A percentile compares a stretch with the other conserved stretches of the same genome.
Conservation (phyloP, 345 rosid species). For the Bretschneidera sinensis region DNA sequence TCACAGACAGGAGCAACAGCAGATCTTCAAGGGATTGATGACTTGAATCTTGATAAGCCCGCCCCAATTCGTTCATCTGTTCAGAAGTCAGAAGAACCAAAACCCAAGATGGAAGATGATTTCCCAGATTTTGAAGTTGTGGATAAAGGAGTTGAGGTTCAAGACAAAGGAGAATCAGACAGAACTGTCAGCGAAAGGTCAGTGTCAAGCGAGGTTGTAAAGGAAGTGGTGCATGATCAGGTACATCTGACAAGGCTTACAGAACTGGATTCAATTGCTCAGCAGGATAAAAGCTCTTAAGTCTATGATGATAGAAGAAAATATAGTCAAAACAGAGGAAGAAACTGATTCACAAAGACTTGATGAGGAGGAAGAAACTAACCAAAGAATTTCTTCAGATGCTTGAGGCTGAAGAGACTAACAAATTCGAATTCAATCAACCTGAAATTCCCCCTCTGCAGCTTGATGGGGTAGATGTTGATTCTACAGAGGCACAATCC, state of each 20-base stretch:
- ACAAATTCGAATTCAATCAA: slow-evolving; percentile 30
- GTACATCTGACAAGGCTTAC: slow-evolving; percentile 51
- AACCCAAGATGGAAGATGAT: slow-evolving; percentile 54
- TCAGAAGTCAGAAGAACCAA: slow-evolving; percentile 40
- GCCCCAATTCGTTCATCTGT: slow-evolving; percentile 28
- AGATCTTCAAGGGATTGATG: slow-evolving; percentile 76
- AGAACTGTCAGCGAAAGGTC: slow-evolving; percentile 40
- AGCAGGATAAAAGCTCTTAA: slow-evolving; percentile 93
- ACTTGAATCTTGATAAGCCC: slow-evolving; percentile 81
- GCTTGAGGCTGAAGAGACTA: slow-evolving; percentile 66
- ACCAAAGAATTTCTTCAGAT: slow-evolving; percentile 83
- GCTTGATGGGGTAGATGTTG: slow-evolving; percentile 42
- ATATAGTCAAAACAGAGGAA: slow-evolving; percentile 28
- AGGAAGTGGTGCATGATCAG: slow-evolving; percentile 66
- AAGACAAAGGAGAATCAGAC: slow-evolving; percentile 50
- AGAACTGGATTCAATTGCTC: slow-evolving; percentile 84
- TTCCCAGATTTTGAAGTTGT: slow-evolving; percentile 80
- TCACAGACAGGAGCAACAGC: slow-evolving; percentile 26
- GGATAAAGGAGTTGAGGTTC: slow-evolving; percentile 85
- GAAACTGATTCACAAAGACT: slow-evolving; percentile 58
- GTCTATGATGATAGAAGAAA: slow-evolving; percentile 67
- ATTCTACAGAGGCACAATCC: slow-evolving; percentile 41
- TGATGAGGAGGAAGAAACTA: slow-evolving; percentile 81
- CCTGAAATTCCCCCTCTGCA: slow-evolving; percentile 43
- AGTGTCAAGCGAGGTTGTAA: slow-evolving; percentile 53